Percentiles rank a stretch among this genome's conserved stretches.
Evolutionary conservation across 768 basidiomycete species (phyloP).

Genomic region (Boletellus ananas): DNA sequence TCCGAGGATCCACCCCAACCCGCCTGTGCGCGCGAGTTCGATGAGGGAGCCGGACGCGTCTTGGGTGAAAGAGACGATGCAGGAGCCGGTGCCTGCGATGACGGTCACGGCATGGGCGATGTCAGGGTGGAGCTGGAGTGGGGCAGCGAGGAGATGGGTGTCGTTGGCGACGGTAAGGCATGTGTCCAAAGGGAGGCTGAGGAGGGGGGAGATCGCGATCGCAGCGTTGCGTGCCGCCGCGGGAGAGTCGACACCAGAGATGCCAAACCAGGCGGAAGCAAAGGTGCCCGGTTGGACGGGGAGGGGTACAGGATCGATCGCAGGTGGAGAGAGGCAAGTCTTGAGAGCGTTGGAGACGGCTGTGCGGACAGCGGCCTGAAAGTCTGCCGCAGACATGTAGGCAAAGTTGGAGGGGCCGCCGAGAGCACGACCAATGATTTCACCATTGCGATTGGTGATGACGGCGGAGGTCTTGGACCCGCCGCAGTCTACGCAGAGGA

Average conservation of each 20-base stretch:
- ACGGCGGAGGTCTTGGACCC: constrained; percentile 84
- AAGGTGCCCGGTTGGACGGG: constrained; percentile 44
- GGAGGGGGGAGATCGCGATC: constrained; percentile 49
- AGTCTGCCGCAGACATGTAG: constrained; percentile 64
- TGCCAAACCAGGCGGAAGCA: constrained; percentile 75
- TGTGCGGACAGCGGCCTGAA: constrained; percentile 48
- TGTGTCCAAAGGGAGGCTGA: constrained; percentile 54
- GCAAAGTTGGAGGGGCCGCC: constrained; percentile 85
- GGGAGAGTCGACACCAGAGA: constrained; percentile 78
- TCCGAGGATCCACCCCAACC: constrained; percentile 83
- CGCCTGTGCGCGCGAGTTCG: constrained; percentile 69
- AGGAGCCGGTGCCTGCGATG: constrained; percentile 81
- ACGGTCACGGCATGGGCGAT: constrained; percentile 63
- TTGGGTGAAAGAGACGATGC: constrained; percentile 61
- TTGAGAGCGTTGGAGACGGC: constrained; percentile 56
- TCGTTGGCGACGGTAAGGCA: constrained; percentile 72
- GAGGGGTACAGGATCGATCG: constrained; percentile 34
- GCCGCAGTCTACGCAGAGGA: constrained; percentile 84
- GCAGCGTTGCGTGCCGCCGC: constrained; percentile 56
- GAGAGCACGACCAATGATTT: constrained; percentile 60
- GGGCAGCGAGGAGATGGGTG: constrained; percentile 79
- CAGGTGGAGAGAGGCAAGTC: constrained; percentile 37
- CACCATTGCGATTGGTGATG: constrained; percentile 55
- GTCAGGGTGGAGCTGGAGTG: constrained; percentile 59
- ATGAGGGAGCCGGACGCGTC: constrained; percentile 38